These are phyloP conservation scores for Linnemannia hyalina DNA, from an alignment of 192 early-diverging fungal species.

Conservation along the genomic window DNA sequence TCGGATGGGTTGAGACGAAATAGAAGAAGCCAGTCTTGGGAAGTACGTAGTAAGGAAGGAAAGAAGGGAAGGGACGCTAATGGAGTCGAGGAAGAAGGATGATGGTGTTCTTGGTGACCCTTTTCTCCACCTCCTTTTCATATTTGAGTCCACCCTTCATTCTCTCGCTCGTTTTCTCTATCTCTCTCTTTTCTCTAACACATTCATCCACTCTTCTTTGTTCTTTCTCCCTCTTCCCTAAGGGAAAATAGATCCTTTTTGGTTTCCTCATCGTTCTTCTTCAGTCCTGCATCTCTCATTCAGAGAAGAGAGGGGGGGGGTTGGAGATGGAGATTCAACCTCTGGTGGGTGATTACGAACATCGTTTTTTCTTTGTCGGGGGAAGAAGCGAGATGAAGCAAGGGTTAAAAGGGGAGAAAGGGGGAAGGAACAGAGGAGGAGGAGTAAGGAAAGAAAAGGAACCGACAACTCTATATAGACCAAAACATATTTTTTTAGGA, in stretches of 20 bases:
- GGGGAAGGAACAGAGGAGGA: background rate
- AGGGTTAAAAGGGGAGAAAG: slow-evolving; percentile 6
- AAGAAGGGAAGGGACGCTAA: background rate
- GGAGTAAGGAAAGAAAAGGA: background rate
- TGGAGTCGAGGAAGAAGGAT: background rate
- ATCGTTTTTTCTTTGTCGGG: background rate
- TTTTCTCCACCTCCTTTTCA: background rate
- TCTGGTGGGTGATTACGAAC: background rate
- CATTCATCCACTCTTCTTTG: background rate
- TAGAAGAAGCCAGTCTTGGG: background rate
- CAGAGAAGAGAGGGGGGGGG: background rate
- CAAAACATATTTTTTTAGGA: background rate
- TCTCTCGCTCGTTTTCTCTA: background rate
- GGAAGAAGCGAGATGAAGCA: slow-evolving; percentile 11
- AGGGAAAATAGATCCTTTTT: background rate
- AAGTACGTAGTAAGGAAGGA: background rate
- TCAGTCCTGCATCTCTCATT: background rate
- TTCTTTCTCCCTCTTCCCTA: background rate
- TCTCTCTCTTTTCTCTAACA: background rate
- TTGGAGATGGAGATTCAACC: background rate
- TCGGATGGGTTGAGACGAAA: background rate
- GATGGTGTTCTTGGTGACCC: background rate
- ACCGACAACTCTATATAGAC: background rate
- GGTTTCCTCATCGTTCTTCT: background rate
- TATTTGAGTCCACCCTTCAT: background rate